These are phyloP conservation scores for Neonectria punicea DNA, from an alignment of 2,329 filamentous ascomycete species.

Conservation along the genomic window DNA sequence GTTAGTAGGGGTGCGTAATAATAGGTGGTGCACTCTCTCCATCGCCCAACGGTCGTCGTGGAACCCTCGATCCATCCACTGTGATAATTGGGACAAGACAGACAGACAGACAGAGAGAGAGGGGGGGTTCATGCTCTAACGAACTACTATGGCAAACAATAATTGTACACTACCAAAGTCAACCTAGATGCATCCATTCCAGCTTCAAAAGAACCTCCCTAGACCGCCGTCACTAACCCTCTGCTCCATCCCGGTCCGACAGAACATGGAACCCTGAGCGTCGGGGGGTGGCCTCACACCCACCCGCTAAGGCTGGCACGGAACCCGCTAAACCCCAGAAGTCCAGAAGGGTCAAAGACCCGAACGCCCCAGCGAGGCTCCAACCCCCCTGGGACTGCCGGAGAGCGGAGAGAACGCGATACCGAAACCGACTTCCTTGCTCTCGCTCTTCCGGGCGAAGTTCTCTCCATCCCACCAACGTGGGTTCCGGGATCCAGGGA, in stretches of 20 bases:
- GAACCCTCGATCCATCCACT: background rate
- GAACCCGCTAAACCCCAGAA: conserved; percentile 30
- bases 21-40: background rate
- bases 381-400: conserved; percentile 10
- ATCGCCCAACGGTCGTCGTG: background rate
- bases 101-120: no score
- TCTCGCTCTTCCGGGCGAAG: background rate
- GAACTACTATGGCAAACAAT: no score
- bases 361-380: conserved; percentile 21
- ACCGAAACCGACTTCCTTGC: conserved; percentile 9
- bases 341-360: conserved; percentile 31
- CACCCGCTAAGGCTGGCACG: conserved; percentile 10
- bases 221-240: no score
- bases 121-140: no score
- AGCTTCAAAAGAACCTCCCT: conserved; percentile 13
- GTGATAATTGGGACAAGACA: background rate
- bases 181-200: no score
- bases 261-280: background rate
- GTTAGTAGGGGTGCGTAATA: background rate
- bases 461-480: background rate
- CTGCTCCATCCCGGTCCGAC: background rate
- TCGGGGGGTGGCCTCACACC: background rate
- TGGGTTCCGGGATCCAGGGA: conserved; percentile 1
- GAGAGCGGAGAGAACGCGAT: background rate
- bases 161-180: no score